These are phyloP conservation scores for Mycena galopus DNA, from an alignment of 768 basidiomycete genomes.

Conservation along the genomic window DNA sequence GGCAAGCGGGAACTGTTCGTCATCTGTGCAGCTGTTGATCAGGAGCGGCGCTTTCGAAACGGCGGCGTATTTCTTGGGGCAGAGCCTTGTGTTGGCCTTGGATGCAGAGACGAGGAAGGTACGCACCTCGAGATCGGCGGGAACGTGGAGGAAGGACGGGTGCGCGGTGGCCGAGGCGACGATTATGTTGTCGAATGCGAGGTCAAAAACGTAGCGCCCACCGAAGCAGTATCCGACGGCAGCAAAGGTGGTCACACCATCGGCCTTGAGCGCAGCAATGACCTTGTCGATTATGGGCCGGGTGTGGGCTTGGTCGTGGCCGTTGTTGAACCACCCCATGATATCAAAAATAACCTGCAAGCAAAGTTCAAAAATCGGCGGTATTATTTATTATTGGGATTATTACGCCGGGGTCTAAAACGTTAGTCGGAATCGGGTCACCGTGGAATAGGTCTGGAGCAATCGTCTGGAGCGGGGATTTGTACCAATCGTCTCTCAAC, in stretches of 20 bases:
- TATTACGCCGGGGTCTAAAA: conserved; percentile 49
- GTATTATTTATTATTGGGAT: neutral
- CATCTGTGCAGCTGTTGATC: conserved; percentile 35
- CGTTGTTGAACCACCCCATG: conserved; percentile 9
- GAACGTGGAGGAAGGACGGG: conserved; percentile 49
- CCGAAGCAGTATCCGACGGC: conserved; percentile 49
- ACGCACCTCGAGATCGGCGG: conserved; percentile 44
- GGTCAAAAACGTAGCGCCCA: conserved; percentile 44
- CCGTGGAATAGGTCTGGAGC: conserved; percentile 58
- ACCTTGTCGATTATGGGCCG: conserved; percentile 45
- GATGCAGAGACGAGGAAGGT: too few relatives aligned
- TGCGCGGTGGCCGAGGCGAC: conserved; percentile 43
- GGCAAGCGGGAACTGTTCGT: conserved; percentile 24
- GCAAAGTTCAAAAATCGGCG: neutral
- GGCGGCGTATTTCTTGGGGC: conserved; percentile 28
- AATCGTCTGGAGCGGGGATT: conserved; percentile 35
- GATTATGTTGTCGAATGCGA: conserved; percentile 43
- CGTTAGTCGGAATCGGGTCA: conserved; percentile 55
- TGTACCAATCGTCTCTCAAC: too few relatives aligned
- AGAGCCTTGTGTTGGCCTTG: too few relatives aligned
- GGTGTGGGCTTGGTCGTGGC: conserved; percentile 23
- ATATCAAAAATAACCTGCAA: conserved; percentile 23
- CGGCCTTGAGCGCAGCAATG: conserved; percentile 36
- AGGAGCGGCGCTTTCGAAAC: conserved; percentile 30
- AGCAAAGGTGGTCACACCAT: conserved; percentile 46